Conservation (phyloP, 2,329 filamentous ascomycete genomes). For the Sphaceloma murrayae region DNA sequence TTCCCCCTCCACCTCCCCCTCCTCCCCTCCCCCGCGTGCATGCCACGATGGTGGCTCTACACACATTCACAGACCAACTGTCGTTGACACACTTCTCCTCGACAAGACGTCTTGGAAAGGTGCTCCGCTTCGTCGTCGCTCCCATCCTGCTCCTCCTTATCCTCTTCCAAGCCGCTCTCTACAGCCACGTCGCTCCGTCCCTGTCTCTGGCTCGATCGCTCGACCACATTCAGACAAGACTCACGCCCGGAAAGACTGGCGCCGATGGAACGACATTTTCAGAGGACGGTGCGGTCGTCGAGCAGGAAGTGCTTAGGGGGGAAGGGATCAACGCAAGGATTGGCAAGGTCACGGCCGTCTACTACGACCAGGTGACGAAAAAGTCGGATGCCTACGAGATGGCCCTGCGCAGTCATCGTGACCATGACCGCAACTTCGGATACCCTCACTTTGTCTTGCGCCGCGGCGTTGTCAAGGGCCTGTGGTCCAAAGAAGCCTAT, state of each 20-base stretch:
- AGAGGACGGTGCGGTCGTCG: too few relatives aligned
- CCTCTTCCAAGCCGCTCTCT: background rate
- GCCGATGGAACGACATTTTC: too few relatives aligned
- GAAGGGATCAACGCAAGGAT: slow-evolving; percentile 2
- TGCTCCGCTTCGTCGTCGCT: background rate
- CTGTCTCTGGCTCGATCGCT: background rate
- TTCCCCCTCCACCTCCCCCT: too few relatives aligned
- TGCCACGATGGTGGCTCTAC: background rate
- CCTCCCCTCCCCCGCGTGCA: too few relatives aligned
- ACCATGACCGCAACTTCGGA: slow-evolving; percentile 1
- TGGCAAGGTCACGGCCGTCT: slow-evolving; percentile 8
- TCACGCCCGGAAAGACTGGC: too few relatives aligned
- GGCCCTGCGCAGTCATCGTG: slow-evolving; percentile 5
- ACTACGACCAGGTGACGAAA: slow-evolving; percentile 8
- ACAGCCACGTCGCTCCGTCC: background rate
- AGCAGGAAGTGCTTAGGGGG: background rate
- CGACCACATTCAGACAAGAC: background rate
- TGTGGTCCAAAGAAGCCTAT: slow-evolving; percentile 2
- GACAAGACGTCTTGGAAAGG: background rate
- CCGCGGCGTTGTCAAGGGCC: background rate
- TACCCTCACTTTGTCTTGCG: slow-evolving; percentile 7
- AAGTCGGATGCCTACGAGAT: slow-evolving; percentile 3
- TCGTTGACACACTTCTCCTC: background rate
- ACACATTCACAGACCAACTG: background rate
- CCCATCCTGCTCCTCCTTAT: background rate